Percentiles rank a stretch among this genome's conserved stretches.
Conservation (phyloP, 345 rosid genomes). For the Turnera subulata region DNA sequence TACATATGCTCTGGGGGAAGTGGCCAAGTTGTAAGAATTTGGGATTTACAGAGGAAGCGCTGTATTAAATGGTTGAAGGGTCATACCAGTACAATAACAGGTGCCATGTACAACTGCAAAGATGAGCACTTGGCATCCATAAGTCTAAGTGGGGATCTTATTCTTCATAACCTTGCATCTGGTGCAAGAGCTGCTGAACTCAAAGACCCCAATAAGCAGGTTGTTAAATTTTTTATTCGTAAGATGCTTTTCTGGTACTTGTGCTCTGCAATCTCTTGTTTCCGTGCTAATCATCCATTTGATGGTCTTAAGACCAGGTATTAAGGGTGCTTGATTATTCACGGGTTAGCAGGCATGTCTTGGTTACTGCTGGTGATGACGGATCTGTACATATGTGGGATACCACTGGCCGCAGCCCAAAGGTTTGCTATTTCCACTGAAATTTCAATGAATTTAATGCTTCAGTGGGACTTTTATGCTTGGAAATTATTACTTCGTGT, state of each 20-base stretch:
- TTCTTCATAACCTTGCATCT: conserved; percentile 92
- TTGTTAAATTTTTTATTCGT: conserved; percentile 44
- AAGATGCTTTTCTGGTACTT: conserved; percentile 17
- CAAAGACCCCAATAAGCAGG: conserved; percentile 94
- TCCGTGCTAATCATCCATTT: conserved; percentile 38
- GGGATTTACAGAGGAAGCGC: conserved; percentile 93
- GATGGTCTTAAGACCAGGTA: conserved; percentile 79
- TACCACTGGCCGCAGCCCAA: conserved; percentile 84
- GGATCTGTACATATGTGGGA: conserved; percentile 97
- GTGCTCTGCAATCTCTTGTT: conserved; percentile 16
- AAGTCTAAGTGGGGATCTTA: conserved; percentile 81
- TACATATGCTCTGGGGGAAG: conserved; percentile 95
- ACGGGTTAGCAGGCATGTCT: conserved; percentile 77
- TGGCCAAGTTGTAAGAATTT: conserved; percentile 84
- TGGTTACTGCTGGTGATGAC: conserved; percentile 98
- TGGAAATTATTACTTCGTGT: not conserved
- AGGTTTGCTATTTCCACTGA: conserved; percentile 47
- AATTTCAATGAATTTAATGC: conserved; percentile 3
- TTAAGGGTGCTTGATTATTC: conserved; percentile 97
- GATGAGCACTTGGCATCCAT: conserved; percentile 97
- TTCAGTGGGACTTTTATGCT: not conserved
- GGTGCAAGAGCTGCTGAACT: conserved; percentile 86
- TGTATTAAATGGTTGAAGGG: conserved; percentile 95
- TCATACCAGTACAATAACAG: conserved; percentile 75
- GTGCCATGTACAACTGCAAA: conserved; percentile 92